A percentile compares a stretch with the other conserved stretches of the same genome.
These are phyloP conservation scores for Hypoxylon fragiforme DNA, from an alignment of 495 filamentous ascomycete genomes.

Conservation along the genomic window DNA sequence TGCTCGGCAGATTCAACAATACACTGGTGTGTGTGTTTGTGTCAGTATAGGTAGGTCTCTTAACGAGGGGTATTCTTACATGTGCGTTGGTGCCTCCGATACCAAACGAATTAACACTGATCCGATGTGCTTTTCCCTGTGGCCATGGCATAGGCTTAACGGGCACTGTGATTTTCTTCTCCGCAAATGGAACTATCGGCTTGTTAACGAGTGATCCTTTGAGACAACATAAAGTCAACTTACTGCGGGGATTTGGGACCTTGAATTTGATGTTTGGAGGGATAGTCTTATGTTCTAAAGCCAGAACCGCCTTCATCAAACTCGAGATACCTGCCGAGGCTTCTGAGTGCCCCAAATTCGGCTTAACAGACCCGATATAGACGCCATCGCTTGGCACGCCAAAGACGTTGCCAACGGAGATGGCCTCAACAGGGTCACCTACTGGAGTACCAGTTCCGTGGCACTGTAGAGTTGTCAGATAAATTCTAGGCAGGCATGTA, in stretches of 20 bases:
- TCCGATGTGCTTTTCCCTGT: slow-evolving; percentile 1
- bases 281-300: slow-evolving; percentile 47
- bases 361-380: slow-evolving; percentile 52
- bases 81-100: slow-evolving; percentile 43
- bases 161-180: slow-evolving; percentile 5
- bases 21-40: neutral
- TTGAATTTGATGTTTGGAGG: slow-evolving; percentile 32
- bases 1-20: neutral
- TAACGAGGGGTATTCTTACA: no score
- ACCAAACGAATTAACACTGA: slow-evolving; percentile 37
- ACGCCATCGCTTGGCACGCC: neutral
- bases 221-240: neutral
- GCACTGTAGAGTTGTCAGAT: no score
- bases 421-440: slow-evolving; percentile 40
- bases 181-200: slow-evolving; percentile 2
- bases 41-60: no score
- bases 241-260: neutral
- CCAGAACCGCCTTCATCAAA: slow-evolving; percentile 50
- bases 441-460: slow-evolving; percentile 34
- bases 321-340: slow-evolving; percentile 47
- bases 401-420: no score
- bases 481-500: no score
- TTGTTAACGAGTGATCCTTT: neutral
- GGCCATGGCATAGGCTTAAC: slow-evolving; percentile 24
- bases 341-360: slow-evolving; percentile 53